Conservation (phyloP, 805 yeast genomes). For the Hemisphaericaspora nanyangensis region DNA sequence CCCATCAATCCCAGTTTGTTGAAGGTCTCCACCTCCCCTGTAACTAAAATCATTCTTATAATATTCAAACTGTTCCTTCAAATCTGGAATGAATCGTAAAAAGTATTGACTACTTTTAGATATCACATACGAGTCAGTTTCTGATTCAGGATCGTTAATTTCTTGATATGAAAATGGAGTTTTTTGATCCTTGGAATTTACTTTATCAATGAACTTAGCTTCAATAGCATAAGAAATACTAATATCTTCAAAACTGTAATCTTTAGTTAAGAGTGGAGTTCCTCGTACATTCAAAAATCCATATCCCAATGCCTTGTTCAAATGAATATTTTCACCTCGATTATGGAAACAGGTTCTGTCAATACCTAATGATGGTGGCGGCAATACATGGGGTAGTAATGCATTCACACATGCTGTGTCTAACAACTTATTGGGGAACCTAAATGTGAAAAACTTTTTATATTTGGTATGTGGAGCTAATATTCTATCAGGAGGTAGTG, state of each 20-base stretch:
- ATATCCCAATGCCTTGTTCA: constrained; percentile 48
- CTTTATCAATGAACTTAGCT: constrained; percentile 51
- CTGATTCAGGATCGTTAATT: constrained; percentile 30
- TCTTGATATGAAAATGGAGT: constrained; percentile 29
- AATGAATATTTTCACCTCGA: constrained; percentile 29
- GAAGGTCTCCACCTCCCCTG: constrained; percentile 5
- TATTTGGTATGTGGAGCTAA: constrained; percentile 48
- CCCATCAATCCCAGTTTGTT: constrained; percentile 32
- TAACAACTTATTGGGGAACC: constrained; percentile 50
- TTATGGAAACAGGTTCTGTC: constrained; percentile 35
- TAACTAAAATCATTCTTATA: constrained; percentile 21
- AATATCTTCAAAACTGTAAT: constrained; percentile 39
- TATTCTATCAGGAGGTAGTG: constrained; percentile 47
- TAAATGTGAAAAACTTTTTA: constrained; percentile 57
- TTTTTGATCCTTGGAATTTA: constrained; percentile 26
- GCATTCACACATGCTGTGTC: constrained; percentile 50
- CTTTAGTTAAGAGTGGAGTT: constrained; percentile 50
- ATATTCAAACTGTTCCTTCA: constrained; percentile 21
- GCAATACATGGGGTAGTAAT: constrained; percentile 34
- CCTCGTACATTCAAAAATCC: constrained; percentile 50
- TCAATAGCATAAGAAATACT: constrained; percentile 51
- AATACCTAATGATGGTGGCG: constrained; percentile 42
- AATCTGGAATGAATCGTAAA: constrained; percentile 37
- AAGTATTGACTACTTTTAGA: constrained; percentile 34
- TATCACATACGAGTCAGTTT: constrained; percentile 29